Evolutionary conservation across 2,329 filamentous ascomycete genomes (phyloP).

Genomic region (Lecanicillium sp.): DNA sequence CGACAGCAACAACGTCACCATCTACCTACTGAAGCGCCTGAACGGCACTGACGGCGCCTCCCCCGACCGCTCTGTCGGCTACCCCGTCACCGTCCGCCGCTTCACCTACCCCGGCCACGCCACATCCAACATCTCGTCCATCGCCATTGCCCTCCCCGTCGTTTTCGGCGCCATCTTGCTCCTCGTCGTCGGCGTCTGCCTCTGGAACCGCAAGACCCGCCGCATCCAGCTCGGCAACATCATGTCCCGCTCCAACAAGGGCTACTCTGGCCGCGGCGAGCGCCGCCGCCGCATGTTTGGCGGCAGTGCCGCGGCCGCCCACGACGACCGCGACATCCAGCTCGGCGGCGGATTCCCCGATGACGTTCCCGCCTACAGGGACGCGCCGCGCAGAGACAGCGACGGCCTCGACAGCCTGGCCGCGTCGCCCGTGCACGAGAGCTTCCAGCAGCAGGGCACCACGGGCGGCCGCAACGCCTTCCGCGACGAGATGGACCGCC

Average conservation of each 20-base stretch:
- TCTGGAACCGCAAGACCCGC: slow-evolving; percentile 50
- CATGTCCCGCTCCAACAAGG: slow-evolving; percentile 38
- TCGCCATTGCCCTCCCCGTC: slow-evolving; percentile 48
- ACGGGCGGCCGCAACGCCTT: slow-evolving; percentile 37
- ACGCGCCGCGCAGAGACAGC: slow-evolving; percentile 37
- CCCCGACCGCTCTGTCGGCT: slow-evolving; percentile 34
- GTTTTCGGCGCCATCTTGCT: slow-evolving; percentile 42
- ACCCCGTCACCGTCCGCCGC: slow-evolving; percentile 31
- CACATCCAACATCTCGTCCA: slow-evolving; percentile 28
- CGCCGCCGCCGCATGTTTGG: slow-evolving; percentile 32
- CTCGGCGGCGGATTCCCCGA: slow-evolving; percentile 33
- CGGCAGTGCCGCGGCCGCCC: slow-evolving; percentile 26
- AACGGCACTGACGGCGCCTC: slow-evolving; percentile 23
- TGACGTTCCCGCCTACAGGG: slow-evolving; percentile 27
- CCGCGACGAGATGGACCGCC: slow-evolving; percentile 44
- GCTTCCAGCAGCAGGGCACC: slow-evolving; percentile 33
- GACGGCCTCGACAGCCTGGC: slow-evolving; percentile 45
- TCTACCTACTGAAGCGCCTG: slow-evolving; percentile 37
- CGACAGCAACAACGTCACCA: slow-evolving; percentile 40
- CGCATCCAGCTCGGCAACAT: slow-evolving; percentile 45
- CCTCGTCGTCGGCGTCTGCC: slow-evolving; percentile 47
- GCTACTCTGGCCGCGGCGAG: slow-evolving; percentile 38
- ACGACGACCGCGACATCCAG: slow-evolving; percentile 34
- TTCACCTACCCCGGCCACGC: slow-evolving; percentile 32
- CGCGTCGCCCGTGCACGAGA: slow-evolving; percentile 38